phyloP scores from a whole-genome alignment of 129 eudicot species.

The Pseudognaphalium luteoalbum region DNA sequence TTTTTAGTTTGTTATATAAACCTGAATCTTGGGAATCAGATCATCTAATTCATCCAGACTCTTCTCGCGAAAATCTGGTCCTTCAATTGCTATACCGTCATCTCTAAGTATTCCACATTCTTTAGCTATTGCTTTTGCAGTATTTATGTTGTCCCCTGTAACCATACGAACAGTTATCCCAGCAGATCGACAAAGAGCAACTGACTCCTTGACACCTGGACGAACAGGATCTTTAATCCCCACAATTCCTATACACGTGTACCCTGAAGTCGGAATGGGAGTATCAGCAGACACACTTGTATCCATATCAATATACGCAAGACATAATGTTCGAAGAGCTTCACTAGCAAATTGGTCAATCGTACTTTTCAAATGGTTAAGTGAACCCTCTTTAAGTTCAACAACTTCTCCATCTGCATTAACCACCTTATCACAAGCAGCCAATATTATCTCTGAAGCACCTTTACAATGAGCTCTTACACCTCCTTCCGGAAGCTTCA shows the following conservation, averaged over 20 bases:
- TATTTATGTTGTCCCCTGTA: conserved; percentile 92
- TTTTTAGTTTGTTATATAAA: conserved; percentile 2
- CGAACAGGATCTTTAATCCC: conserved; percentile 97
- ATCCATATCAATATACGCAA: conserved; percentile 76
- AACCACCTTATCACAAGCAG: conserved; percentile 69
- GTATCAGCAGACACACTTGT: conserved; percentile 45
- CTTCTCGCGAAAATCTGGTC: conserved; percentile 90
- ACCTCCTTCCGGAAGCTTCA: conserved; percentile 75
- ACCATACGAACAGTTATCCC: conserved; percentile 93
- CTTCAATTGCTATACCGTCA: conserved; percentile 94
- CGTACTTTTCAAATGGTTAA: conserved; percentile 51
- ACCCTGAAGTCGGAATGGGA: conserved; percentile 67
- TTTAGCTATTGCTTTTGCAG: conserved; percentile 94
- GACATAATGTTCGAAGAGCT: conserved; percentile 88
- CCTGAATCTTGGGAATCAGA: conserved; percentile 89
- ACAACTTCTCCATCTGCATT: conserved; percentile 66
- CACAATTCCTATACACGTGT: conserved; percentile 81
- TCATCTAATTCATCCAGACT: conserved; percentile 63
- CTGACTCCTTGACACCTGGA: conserved; percentile 91
- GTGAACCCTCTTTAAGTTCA: conserved; percentile 47
- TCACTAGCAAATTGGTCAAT: conserved; percentile 82
- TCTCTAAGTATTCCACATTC: conserved; percentile 98
- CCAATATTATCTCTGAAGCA: conserved; percentile 85
- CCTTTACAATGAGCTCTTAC: conserved; percentile 77
- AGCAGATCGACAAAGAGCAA: conserved; percentile 91